Conservation (phyloP, 352 stramenopile genomes). For the Pythium guiyangense region DNA sequence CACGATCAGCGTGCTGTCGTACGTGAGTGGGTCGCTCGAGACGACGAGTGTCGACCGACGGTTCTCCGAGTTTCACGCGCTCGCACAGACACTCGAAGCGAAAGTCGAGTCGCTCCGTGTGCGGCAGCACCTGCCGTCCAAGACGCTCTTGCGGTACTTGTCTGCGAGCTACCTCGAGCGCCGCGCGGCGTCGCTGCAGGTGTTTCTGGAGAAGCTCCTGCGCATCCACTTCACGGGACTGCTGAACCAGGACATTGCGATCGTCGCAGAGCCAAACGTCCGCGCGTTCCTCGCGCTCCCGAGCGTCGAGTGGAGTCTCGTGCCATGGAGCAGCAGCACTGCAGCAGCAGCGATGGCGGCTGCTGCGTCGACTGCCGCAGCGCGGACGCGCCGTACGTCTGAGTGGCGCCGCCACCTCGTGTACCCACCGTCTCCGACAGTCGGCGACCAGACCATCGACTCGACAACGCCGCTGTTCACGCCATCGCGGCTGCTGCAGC, state of each 20-base stretch:
- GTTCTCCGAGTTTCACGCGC: conserved; percentile 65
- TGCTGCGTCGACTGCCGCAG: background rate
- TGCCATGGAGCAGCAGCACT: conserved; percentile 27
- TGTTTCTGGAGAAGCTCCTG: conserved; percentile 59
- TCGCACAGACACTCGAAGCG: conserved; percentile 44
- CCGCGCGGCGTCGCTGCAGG: conserved; percentile 49
- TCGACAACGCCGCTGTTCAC: conserved; percentile 14
- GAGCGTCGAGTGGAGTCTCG: conserved; percentile 64
- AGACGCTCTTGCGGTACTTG: conserved; percentile 66
- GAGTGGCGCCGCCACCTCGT: conserved; percentile 15
- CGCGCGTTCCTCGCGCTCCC: conserved; percentile 65
- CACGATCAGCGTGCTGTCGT: conserved; percentile 61
- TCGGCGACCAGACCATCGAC: conserved; percentile 5
- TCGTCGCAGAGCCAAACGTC: conserved; percentile 60
- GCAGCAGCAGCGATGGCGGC: background rate
- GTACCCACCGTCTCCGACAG: conserved; percentile 22
- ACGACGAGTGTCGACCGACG: conserved; percentile 53
- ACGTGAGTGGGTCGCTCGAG: conserved; percentile 30
- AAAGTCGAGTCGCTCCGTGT: conserved; percentile 53
- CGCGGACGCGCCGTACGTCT: background rate
- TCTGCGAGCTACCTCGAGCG: conserved; percentile 55
- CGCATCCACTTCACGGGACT: conserved; percentile 54
- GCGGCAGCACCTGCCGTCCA: conserved; percentile 51
- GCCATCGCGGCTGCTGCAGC: conserved; percentile 20
- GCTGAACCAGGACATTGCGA: conserved; percentile 61